Base-by-base conservation (phyloP, 768 basidiomycete genomes). In the Suillus fuscotomentosus region DNA sequence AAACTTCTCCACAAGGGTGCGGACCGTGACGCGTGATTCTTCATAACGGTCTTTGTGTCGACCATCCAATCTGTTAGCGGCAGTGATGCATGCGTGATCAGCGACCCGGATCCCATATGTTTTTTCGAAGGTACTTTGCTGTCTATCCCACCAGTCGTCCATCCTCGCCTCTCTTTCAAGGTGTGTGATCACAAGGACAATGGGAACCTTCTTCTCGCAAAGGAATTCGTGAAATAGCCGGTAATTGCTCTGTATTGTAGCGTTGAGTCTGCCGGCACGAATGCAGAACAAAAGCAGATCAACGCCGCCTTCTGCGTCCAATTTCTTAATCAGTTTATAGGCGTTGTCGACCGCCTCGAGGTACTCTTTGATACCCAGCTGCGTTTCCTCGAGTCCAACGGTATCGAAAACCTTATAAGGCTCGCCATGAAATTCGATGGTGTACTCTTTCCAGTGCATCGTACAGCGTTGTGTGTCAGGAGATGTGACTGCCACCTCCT, bases 71-170 rank as follows among this genome's bases (percentile, higher is more conserved):
- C 57, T 48, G 61, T 73, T 72, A 47, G 60, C 73, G 17, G 73
- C 77, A 1, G 80, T 82, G 64, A 82, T 72, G 62, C 82, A 83
- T 3, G 79, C 82, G 10, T 79, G 76, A 1, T 76, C 79, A 36
- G 67, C 65, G 24, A 76, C 68, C 43, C 67, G 60, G 43, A 75
- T 73, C 36, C 73, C 73, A 61, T 71, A 73, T 62, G 1, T 47
- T 47, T 3, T 61, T 38, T 55, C 51, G 50, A 77, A 77, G 60
- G 60, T 55, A 9, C 57, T 51, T 8, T 69, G 60, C 38, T 77
- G 78, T 64, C 72, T 68, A 9, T 1, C n/a, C 78, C 76, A 77
- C 76, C 78, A 79, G 20, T 71, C 61, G 53, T 77, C 78, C 76
- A 79, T 77, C 36, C n/a, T 51, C 9, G 6, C 7, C 22, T 79